phyloP scores from a whole-genome alignment of 164 flowering plant species.

The Umbellularia californica region DNA sequence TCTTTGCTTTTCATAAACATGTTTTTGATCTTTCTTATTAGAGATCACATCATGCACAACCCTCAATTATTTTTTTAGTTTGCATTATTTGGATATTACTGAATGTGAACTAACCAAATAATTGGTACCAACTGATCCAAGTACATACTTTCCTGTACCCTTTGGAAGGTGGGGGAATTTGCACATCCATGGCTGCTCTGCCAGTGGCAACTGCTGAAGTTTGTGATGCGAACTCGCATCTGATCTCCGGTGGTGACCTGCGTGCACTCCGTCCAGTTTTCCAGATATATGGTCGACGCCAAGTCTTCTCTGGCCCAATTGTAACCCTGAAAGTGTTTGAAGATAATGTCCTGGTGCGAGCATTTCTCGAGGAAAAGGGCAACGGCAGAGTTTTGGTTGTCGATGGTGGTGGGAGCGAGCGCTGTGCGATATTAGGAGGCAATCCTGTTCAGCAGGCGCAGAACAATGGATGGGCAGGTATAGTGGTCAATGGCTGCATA shows the following conservation, averaged over 20 bases:
- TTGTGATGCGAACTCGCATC: conserved; percentile 54
- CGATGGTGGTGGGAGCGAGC: conserved; percentile 56
- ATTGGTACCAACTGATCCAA: neutral
- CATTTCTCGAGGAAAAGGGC: conserved; percentile 55
- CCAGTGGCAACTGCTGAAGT: conserved; percentile 46
- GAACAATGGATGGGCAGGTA: conserved; percentile 68
- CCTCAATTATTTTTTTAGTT: neutral
- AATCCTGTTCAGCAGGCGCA: conserved; percentile 63
- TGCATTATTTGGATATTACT: neutral
- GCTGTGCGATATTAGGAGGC: conserved; percentile 61
- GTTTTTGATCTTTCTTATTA: neutral
- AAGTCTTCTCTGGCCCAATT: conserved; percentile 48
- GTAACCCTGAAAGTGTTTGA: conserved; percentile 62
- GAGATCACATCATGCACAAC: neutral
- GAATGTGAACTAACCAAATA: neutral
- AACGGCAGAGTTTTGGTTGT: conserved; percentile 61
- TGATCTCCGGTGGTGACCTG: conserved; percentile 49
- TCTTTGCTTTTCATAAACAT: no score
- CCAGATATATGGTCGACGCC: conserved; percentile 55
- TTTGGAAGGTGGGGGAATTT: neutral
- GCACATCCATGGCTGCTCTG: conserved; percentile 38
- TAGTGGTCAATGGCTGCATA: conserved; percentile 56
- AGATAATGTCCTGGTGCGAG: conserved; percentile 53
- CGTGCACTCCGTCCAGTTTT: conserved; percentile 53
- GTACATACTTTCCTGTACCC: neutral